Conservation (phyloP, 2,329 filamentous ascomycete species). For the Xylariales sp. region DNA sequence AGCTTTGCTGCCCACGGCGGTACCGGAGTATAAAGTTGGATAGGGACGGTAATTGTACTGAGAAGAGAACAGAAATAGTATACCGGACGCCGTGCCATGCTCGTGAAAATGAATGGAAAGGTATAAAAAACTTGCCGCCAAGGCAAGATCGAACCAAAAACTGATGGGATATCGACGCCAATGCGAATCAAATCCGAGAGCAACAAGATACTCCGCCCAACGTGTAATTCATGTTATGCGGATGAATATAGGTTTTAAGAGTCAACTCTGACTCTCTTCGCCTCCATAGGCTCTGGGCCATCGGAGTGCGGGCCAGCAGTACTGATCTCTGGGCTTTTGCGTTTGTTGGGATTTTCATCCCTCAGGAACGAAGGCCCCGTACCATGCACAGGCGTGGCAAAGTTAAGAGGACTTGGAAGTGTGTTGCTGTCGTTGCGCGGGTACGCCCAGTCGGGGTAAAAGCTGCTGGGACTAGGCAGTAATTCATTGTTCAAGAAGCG, state of each 20-base stretch:
- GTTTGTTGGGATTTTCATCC: slow-evolving; percentile 50
- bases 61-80: no score
- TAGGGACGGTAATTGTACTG: no score
- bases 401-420: slow-evolving; percentile 86
- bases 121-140: slow-evolving; percentile 1
- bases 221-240: no score
- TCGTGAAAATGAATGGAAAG: slow-evolving; percentile 1
- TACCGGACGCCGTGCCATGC: slow-evolving; percentile 7
- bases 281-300: slow-evolving; percentile 38
- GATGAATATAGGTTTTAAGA: slow-evolving; percentile 21
- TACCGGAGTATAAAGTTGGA: no score
- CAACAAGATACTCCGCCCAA: no score
- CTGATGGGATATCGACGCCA: slow-evolving; percentile 6
- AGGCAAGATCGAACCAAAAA: slow-evolving; percentile 1
- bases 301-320: slow-evolving; percentile 35
- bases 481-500: slow-evolving; percentile 86
- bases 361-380: slow-evolving; percentile 60
- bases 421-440: slow-evolving; percentile 71
- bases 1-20: no score
- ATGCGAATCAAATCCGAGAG: slow-evolving; percentile 8
- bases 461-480: slow-evolving; percentile 84
- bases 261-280: slow-evolving; percentile 51
- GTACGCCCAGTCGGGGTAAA: slow-evolving; percentile 90
- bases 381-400: slow-evolving; percentile 72
- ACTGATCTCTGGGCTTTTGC: slow-evolving; percentile 52